Conservation (phyloP, 169 alveolate species). For the Cryptosporidium muris region DNA sequence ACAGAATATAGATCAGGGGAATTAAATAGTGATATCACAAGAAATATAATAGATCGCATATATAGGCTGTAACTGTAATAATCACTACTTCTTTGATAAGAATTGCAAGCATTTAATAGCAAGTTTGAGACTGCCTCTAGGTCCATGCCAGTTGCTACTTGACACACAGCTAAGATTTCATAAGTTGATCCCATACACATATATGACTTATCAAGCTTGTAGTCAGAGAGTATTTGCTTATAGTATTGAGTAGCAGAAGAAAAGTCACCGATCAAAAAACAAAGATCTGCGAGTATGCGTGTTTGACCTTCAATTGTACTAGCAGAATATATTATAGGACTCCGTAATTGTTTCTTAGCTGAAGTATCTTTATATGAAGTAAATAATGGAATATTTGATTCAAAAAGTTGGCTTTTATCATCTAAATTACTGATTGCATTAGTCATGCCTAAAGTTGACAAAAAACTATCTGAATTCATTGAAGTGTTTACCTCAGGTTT, state of each 20-base stretch:
- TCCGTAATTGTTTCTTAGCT: neutral
- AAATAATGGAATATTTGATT: constrained; percentile 43
- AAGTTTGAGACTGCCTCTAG: constrained; percentile 24
- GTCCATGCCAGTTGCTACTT: constrained; percentile 11
- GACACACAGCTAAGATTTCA: constrained; percentile 25
- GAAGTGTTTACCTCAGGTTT: constrained; percentile 19
- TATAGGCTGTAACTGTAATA: constrained; percentile 11
- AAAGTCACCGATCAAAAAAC: constrained; percentile 27
- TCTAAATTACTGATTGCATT: constrained; percentile 46
- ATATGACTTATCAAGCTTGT: constrained; percentile 55
- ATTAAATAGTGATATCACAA: neutral
- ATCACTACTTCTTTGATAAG: constrained; percentile 15
- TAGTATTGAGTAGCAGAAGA: constrained; percentile 42
- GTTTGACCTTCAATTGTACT: constrained; percentile 57
- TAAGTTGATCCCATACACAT: constrained; percentile 55
- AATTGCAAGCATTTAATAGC: constrained; percentile 29
- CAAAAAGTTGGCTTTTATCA: constrained; percentile 57
- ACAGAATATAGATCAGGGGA: neutral
- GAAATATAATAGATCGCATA: constrained; percentile 21
- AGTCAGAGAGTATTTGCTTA: constrained; percentile 51
- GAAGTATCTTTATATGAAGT: constrained; percentile 12
- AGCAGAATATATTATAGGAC: constrained; percentile 10
- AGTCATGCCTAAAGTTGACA: constrained; percentile 55
- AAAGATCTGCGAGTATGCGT: constrained; percentile 45
- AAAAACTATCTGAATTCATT: constrained; percentile 31